phyloP scores from a whole-genome alignment of 139 green algal species.

The Closterium sp. region DNA sequence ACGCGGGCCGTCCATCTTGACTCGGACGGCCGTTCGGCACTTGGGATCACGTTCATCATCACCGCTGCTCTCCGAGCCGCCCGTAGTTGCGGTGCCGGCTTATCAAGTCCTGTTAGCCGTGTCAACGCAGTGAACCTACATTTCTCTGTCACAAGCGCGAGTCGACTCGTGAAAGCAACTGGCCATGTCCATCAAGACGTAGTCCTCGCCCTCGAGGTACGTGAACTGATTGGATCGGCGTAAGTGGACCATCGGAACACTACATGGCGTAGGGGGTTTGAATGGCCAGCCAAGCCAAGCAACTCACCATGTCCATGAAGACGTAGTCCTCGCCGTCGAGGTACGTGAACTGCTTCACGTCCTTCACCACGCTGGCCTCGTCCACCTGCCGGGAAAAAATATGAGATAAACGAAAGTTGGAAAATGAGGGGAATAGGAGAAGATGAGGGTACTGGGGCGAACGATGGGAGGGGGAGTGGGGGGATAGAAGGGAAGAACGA shows the following conservation, averaged over 20 bases:
- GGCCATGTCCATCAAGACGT: conserved; percentile 48
- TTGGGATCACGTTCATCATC: background rate
- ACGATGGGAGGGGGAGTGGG: background rate
- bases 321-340: conserved; percentile 29
- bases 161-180: background rate
- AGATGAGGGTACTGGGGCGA: background rate
- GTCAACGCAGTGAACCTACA: too few relatives aligned
- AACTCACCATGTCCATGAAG: conserved; percentile 48
- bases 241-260: too few relatives aligned
- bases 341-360: conserved; percentile 48
- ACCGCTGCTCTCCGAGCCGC: background rate
- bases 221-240: conserved; percentile 45
- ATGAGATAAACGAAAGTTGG: background rate
- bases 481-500: too few relatives aligned
- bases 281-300: too few relatives aligned
- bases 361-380: conserved; percentile 52
- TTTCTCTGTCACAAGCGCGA: background rate
- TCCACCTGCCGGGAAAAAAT: conserved; percentile 55
- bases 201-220: conserved; percentile 17
- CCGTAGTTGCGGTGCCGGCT: too few relatives aligned
- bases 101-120: too few relatives aligned
- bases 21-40: background rate
- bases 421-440: background rate
- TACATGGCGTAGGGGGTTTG: background rate
- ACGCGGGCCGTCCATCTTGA: background rate